Percentiles rank a stretch among this genome's conserved stretches.
Evolutionary conservation across 495 filamentous ascomycete species (phyloP).

Genomic region (Neurospora sp.): DNA sequence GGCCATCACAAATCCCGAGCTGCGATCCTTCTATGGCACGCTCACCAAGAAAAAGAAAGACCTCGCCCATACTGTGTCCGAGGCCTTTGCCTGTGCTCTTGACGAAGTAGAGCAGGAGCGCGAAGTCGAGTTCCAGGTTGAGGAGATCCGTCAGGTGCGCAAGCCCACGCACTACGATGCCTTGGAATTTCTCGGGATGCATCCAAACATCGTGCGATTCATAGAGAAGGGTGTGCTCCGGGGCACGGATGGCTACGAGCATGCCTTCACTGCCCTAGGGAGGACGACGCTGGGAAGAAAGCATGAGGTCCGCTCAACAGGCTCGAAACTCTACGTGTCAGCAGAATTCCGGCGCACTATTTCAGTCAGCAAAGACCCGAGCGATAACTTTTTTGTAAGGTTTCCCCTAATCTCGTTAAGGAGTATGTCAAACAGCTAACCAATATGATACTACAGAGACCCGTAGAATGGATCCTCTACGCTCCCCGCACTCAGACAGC

Average conservation of each 20-base stretch:
- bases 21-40: background rate
- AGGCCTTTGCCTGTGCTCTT: conserved; percentile 12
- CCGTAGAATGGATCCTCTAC: conserved; percentile 29
- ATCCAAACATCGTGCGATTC: conserved; percentile 12
- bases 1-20: background rate
- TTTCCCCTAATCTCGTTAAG: background rate
- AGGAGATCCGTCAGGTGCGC: conserved; percentile 35
- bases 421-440: background rate
- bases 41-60: conserved; percentile 1
- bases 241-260: conserved; percentile 10
- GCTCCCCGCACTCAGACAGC: conserved; percentile 22
- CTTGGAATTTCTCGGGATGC: conserved; percentile 18
- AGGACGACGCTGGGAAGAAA: conserved; percentile 14
- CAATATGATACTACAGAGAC: conserved; percentile 16
- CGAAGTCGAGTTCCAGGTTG: conserved; percentile 28
- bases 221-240: conserved; percentile 12
- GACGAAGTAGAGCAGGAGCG: conserved; percentile 43
- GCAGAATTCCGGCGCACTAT: conserved; percentile 20
- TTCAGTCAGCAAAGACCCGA: background rate
- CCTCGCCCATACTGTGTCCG: conserved; percentile 15
- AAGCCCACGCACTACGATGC: conserved; percentile 13
- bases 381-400: conserved; percentile 22
- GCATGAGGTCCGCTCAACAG: conserved; percentile 9
- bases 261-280: conserved; percentile 17
- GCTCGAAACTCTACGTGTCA: conserved; percentile 22